Conservation (phyloP, 768 basidiomycete species). For the Mycena amicta region DNA sequence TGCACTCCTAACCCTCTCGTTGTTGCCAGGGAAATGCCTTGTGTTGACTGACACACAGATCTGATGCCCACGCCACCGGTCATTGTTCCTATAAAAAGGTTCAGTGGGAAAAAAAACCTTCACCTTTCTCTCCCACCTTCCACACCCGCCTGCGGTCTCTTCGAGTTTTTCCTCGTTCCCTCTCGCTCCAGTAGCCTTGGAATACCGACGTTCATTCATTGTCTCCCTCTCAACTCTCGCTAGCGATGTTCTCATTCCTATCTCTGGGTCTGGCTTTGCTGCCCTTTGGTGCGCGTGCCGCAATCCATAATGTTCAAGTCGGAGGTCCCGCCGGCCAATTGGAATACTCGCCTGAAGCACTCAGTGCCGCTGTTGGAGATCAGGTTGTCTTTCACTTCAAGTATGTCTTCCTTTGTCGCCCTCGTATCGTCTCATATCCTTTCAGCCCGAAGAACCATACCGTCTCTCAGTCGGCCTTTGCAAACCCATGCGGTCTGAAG, state of each 20-base stretch:
- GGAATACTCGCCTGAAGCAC: constrained; percentile 45
- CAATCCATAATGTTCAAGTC: constrained; percentile 57
- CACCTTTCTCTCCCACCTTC: constrained; percentile 16
- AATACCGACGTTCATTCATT: constrained; percentile 31
- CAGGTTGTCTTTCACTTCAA: constrained; percentile 65
- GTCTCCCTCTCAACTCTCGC: constrained; percentile 28
- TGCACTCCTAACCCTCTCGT: no score
- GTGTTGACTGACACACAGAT: constrained; percentile 9
- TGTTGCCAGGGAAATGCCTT: not conserved
- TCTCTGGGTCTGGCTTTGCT: constrained; percentile 52
- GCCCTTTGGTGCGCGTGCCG: constrained; percentile 48
- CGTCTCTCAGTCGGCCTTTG: constrained; percentile 54
- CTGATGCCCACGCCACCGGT: not conserved
- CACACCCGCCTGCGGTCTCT: constrained; percentile 3
- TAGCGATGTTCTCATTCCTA: constrained; percentile 47
- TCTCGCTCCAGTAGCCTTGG: no score
- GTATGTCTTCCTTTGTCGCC: not conserved
- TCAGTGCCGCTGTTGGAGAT: constrained; percentile 50
- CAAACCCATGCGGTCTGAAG: constrained; percentile 53
- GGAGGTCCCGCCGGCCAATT: constrained; percentile 45
- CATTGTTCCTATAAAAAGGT: no score
- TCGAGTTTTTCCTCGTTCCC: constrained; percentile 21
- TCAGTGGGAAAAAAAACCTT: no score
- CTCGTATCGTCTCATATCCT: not conserved
- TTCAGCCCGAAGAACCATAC: constrained; percentile 46